phyloP scores from a whole-genome alignment of 768 basidiomycete species.

The Termitomyces sp. region DNA sequence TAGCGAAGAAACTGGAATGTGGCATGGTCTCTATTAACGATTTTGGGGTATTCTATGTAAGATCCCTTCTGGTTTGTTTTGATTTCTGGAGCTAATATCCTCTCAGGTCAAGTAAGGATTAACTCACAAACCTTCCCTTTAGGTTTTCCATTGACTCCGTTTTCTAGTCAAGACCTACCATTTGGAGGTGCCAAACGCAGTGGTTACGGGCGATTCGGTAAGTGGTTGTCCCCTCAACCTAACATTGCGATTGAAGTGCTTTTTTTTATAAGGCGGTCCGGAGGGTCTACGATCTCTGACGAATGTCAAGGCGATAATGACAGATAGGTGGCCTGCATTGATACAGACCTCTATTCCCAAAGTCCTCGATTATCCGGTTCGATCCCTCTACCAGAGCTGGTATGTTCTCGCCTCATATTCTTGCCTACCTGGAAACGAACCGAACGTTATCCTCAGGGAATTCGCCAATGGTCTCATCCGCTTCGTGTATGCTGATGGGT shows the following conservation, averaged over 20 bases:
- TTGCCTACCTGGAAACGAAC: neutral
- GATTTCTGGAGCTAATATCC: neutral
- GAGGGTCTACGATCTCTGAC: conserved; percentile 91
- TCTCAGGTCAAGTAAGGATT: conserved; percentile 64
- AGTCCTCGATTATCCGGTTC: conserved; percentile 83
- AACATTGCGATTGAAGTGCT: conserved; percentile 11
- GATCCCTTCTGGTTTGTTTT: conserved; percentile 19
- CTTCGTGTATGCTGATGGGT: conserved; percentile 52
- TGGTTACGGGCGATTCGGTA: conserved; percentile 93
- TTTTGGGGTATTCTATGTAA: conserved; percentile 84
- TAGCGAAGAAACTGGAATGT: conserved; percentile 82
- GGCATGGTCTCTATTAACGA: conserved; percentile 99
- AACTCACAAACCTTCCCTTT: neutral
- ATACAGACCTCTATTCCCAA: conserved; percentile 85
- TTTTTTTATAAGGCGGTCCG: conserved; percentile 65
- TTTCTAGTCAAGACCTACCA: conserved; percentile 77
- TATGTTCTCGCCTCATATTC: conserved; percentile 31
- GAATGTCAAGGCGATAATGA: conserved; percentile 83
- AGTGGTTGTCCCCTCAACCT: conserved; percentile 20
- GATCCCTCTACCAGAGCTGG: conserved; percentile 74
- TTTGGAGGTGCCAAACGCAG: conserved; percentile 92
- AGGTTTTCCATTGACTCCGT: neutral
- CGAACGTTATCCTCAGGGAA: conserved; percentile 33
- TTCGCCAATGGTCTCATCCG: conserved; percentile 49
- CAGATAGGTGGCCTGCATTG: conserved; percentile 82